Conservation (phyloP, 1,284 basidiomycete genomes). For the Sporisorium reilianum region DNA sequence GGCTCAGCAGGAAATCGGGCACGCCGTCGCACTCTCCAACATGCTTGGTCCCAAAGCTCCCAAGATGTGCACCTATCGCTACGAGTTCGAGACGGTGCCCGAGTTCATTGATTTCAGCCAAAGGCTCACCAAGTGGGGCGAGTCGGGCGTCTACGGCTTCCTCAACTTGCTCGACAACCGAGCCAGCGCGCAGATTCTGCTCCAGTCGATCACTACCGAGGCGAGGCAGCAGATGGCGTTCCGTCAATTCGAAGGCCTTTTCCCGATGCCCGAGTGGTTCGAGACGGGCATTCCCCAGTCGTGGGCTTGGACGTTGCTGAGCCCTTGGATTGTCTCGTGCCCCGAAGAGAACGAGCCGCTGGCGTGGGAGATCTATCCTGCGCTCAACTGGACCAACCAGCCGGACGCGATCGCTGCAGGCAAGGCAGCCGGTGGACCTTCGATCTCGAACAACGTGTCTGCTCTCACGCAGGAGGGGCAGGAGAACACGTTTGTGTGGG, state of each 20-base stretch:
- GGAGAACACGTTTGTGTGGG: slow-evolving; percentile 44
- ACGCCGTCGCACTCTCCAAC: slow-evolving; percentile 52
- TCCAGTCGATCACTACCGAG: slow-evolving; percentile 60
- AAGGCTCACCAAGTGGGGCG: slow-evolving; percentile 56
- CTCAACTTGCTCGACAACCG: slow-evolving; percentile 54
- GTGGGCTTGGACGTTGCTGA: slow-evolving; percentile 62
- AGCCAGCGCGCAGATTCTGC: slow-evolving; percentile 52
- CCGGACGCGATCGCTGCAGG: slow-evolving; percentile 50
- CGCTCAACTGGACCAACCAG: slow-evolving; percentile 52
- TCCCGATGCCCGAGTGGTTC: slow-evolving; percentile 56
- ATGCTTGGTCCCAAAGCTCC: slow-evolving; percentile 55
- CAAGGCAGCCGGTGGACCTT: slow-evolving; percentile 46
- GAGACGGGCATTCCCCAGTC: slow-evolving; percentile 58
- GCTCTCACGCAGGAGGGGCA: slow-evolving; percentile 49
- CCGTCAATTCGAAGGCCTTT: slow-evolving; percentile 52
- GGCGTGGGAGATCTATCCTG: slow-evolving; percentile 55
- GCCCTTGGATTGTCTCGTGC: slow-evolving; percentile 49
- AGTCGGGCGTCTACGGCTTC: slow-evolving; percentile 59
- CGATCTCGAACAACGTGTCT: slow-evolving; percentile 56
- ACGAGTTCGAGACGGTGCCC: slow-evolving; percentile 48
- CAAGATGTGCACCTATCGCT: slow-evolving; percentile 54
- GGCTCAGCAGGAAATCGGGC: slow-evolving; percentile 60
- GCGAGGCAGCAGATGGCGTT: slow-evolving; percentile 55
- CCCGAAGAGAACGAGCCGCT: slow-evolving; percentile 51
- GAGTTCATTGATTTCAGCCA: slow-evolving; percentile 57